phyloP scores from a whole-genome alignment of 2,329 filamentous ascomycete species.

The Calonectria montana region DNA sequence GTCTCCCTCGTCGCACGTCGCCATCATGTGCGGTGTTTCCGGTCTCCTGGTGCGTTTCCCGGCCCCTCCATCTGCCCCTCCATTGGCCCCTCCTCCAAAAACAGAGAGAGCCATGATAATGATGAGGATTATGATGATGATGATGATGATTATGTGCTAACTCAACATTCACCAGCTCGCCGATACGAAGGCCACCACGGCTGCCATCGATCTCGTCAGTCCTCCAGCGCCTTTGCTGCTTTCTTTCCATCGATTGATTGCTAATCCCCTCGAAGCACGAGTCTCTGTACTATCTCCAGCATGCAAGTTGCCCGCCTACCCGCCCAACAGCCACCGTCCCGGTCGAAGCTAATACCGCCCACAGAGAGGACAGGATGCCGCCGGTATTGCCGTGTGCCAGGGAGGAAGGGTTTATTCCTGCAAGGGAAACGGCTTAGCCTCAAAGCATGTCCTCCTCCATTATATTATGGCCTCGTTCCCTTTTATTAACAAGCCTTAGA shows the following conservation, averaged over 20 bases:
- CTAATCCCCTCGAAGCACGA: conserved; percentile 61
- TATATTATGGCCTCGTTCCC: no score
- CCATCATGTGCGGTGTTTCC: not conserved
- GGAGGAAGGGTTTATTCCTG: conserved; percentile 88
- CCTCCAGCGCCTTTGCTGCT: not conserved
- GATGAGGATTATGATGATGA: no score
- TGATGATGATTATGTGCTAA: not conserved
- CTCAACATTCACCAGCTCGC: conserved; percentile 40
- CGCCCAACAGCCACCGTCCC: conserved; percentile 23
- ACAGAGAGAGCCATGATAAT: no score
- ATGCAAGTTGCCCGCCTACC: conserved; percentile 46
- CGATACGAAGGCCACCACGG: conserved; percentile 52
- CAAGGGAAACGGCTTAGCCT: conserved; percentile 87
- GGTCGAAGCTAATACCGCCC: conserved; percentile 37
- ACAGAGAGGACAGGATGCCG: conserved; percentile 87
- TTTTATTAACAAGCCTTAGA: no score
- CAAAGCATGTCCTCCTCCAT: conserved; percentile 21
- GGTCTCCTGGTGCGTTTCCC: not conserved
- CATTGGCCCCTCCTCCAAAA: not conserved
- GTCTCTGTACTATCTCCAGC: conserved; percentile 76
- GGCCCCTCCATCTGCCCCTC: not conserved
- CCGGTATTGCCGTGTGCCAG: conserved; percentile 81
- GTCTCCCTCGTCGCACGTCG: not conserved
- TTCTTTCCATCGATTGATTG: not conserved
- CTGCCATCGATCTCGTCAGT: conserved; percentile 67